phyloP scores from a whole-genome alignment of 345 rosid species.

The Aegle marmelos region DNA sequence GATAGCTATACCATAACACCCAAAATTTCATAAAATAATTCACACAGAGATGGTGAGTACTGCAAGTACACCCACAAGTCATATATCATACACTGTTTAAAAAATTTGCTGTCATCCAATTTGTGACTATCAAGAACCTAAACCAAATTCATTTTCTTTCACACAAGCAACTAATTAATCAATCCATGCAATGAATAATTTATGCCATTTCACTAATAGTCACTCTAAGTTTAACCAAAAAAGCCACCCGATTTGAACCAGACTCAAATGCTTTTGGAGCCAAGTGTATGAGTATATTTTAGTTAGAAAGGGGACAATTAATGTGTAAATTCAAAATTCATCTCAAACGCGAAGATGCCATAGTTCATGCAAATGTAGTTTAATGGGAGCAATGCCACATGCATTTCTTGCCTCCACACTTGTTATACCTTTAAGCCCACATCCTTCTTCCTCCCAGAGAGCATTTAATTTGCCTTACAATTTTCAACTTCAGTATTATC shows the following conservation, averaged over 20 bases:
- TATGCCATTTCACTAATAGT: slow-evolving; percentile 19
- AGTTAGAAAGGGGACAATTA: slow-evolving; percentile 10
- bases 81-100: slow-evolving; percentile 15
- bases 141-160: slow-evolving; percentile 36
- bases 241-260: slow-evolving; percentile 47
- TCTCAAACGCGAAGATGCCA: slow-evolving; percentile 23
- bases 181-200: slow-evolving; percentile 15
- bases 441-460: slow-evolving; percentile 17
- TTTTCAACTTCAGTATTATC: background rate
- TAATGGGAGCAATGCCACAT: slow-evolving; percentile 29
- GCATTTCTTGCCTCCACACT: slow-evolving; percentile 44
- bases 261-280: slow-evolving; percentile 27
- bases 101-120: slow-evolving; percentile 28
- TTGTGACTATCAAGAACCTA: slow-evolving; percentile 28
- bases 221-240: slow-evolving; percentile 30
- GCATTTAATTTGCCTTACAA: slow-evolving; percentile 18
- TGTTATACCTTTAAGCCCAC: slow-evolving; percentile 32
- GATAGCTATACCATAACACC: background rate
- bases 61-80: slow-evolving; percentile 10
- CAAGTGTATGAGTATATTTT: slow-evolving; percentile 12
- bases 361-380: slow-evolving; percentile 36
- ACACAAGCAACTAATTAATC: slow-evolving; percentile 22
- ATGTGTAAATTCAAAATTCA: slow-evolving; percentile 1
- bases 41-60: slow-evolving; percentile 17
- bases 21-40: background rate